phyloP scores from a whole-genome alignment of 176 grass and related monocot genomes.

The Ensete glaucum region DNA sequence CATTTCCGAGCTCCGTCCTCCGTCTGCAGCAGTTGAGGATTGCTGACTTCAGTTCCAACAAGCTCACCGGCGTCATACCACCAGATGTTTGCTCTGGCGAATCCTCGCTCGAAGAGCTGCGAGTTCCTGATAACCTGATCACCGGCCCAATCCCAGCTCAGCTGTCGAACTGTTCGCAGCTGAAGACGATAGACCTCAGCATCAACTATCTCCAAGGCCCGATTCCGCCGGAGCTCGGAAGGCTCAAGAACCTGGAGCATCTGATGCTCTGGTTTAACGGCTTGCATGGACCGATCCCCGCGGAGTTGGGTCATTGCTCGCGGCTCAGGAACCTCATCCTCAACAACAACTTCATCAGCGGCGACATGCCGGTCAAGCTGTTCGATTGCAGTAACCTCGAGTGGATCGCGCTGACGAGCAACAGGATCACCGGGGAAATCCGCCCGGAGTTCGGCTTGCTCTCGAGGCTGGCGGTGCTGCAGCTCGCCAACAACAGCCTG shows the following conservation, averaged over 20 bases:
- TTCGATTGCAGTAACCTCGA: constrained; percentile 82
- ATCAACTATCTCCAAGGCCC: constrained; percentile 72
- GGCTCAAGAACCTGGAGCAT: constrained; percentile 48
- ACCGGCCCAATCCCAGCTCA: constrained; percentile 51
- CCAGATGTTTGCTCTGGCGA: constrained; percentile 34
- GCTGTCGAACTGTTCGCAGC: constrained; percentile 48
- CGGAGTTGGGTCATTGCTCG: constrained; percentile 60
- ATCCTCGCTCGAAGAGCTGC: constrained; percentile 61
- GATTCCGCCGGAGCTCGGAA: constrained; percentile 71
- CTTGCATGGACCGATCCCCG: constrained; percentile 53
- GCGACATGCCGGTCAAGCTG: constrained; percentile 56
- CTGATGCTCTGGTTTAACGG: constrained; percentile 86
- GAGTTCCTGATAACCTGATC: constrained; percentile 74
- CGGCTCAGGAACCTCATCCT: constrained; percentile 74
- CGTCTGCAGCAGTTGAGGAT: constrained; percentile 37
- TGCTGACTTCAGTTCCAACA: constrained; percentile 87
- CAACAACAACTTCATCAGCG: constrained; percentile 79
- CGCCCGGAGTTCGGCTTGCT: constrained; percentile 61
- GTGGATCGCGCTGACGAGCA: constrained; percentile 88
- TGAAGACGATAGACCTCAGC: constrained; percentile 73
- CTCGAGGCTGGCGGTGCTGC: constrained; percentile 65
- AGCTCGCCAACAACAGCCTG: constrained; percentile 85
- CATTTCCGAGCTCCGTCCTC: constrained; percentile 46
- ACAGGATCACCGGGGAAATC: constrained; percentile 55
- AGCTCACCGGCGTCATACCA: constrained; percentile 45